These are phyloP conservation scores for Limonium bicolor DNA, from an alignment of 148 eudicot species.

Conservation along the genomic window DNA sequence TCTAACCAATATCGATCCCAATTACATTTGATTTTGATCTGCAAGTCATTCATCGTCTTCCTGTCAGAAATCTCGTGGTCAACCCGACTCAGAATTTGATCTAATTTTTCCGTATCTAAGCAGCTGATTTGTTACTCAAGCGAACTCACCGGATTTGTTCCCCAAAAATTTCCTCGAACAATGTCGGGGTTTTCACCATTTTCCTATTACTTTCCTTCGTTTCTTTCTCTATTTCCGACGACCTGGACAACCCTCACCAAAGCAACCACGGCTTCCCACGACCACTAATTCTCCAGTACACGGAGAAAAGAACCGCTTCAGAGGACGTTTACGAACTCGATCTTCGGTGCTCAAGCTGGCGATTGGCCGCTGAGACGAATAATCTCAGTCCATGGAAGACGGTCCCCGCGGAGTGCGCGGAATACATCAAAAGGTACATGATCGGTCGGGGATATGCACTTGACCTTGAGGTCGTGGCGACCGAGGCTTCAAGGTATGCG, in stretches of 20 bases:
- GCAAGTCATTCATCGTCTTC: too few relatives aligned
- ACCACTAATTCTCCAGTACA: conserved; percentile 36
- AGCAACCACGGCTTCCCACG: conserved; percentile 25
- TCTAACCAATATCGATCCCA: too few relatives aligned
- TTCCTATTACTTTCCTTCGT: conserved; percentile 14
- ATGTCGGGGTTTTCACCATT: conserved; percentile 4
- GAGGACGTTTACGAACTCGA: conserved; percentile 18
- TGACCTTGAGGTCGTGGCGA: conserved; percentile 52
- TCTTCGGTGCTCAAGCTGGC: conserved; percentile 65
- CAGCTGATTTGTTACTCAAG: too few relatives aligned
- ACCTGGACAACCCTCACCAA: conserved; percentile 4
- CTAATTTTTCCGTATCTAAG: too few relatives aligned
- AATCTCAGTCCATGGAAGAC: conserved; percentile 75
- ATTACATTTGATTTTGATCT: too few relatives aligned
- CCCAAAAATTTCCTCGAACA: too few relatives aligned
- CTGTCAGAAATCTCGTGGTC: too few relatives aligned
- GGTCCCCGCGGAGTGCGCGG: conserved; percentile 61
- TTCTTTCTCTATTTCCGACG: conserved; percentile 14
- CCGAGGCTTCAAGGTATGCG: conserved; percentile 45
- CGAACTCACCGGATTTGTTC: too few relatives aligned
- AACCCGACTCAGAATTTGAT: too few relatives aligned
- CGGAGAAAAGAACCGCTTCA: conserved; percentile 14
- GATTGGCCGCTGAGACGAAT: conserved; percentile 68
- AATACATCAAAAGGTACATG: conserved; percentile 56
- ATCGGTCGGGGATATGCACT: conserved; percentile 29